Base-by-base conservation (phyloP, 2,329 filamentous ascomycete genomes). In the Catunica adiposa region DNA sequence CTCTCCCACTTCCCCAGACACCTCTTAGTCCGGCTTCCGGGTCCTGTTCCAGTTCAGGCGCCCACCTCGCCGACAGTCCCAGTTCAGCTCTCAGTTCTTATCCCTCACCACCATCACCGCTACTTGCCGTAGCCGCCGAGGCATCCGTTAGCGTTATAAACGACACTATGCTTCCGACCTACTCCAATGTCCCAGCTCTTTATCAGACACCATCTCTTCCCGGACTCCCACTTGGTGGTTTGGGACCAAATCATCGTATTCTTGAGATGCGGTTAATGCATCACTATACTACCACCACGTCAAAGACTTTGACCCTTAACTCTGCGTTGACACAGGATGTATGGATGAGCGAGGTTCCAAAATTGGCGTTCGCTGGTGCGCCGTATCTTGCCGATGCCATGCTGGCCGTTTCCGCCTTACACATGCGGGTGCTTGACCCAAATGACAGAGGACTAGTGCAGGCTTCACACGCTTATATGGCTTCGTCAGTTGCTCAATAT, bases 391-490 rank as follows among this genome's bases (percentile, higher is more conserved):
- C 79, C 56, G 80, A 84, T 60, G 78, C 78, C 17, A 75, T 84
- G 37, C 70, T 84, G 37, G 80, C 80, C 53, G 75, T 84, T 2
- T 76, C 80, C 2, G 79, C 80, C 8, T 69, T 83, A 23, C 81
- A 84, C 61, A 66, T 83, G 56, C 74, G 80, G 29, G 75, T 76
- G 26, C 66, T 73, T 46, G 63, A 70, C 8, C 80, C 80, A 1
- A 68, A 77, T n/a, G 79, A 83, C 63, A 74, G 73, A 62, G 71
- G 73, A 40, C 66, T 83, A n/a, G 69, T 80, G 46, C 75, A 76
- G 55, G 79, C 79, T 9, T 82, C 78, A 1, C 80, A 83, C 64
- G 73, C 75, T 15, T 83, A 83, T 63, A 80, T 81, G 69, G 79
- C 79, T 2, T 80, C 79, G 11, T 78, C 79, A 2, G 68, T 83